phyloP scores from a whole-genome alignment of 2,329 filamentous ascomycete genomes.

The Epichloe sp. region DNA sequence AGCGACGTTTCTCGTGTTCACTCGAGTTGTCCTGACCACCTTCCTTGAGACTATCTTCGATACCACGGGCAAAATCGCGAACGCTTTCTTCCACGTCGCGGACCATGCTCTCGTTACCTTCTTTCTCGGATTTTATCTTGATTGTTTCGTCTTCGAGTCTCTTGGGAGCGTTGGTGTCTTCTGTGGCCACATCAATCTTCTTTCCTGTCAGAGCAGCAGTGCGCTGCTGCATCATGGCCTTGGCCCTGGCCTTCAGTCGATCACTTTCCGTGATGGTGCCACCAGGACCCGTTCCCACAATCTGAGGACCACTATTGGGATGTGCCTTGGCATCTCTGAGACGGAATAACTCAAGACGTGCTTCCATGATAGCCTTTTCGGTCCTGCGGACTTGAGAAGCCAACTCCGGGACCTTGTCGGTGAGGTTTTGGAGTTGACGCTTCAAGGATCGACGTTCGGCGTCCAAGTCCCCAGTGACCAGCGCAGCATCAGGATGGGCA shows the following conservation, averaged over 20 bases:
- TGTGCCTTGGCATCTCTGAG: slow-evolving; percentile 87
- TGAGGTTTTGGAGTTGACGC: slow-evolving; percentile 76
- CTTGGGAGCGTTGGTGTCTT: slow-evolving; percentile 68
- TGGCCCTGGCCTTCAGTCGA: slow-evolving; percentile 84
- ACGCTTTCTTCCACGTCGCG: slow-evolving; percentile 94
- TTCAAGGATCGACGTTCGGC: slow-evolving; percentile 78
- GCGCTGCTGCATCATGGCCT: slow-evolving; percentile 97
- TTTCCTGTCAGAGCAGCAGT: slow-evolving; percentile 84
- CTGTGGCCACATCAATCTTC: slow-evolving; percentile 54
- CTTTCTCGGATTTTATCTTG: slow-evolving; percentile 69
- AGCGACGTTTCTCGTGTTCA: slow-evolving; percentile 83
- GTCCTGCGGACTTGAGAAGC: slow-evolving; percentile 85
- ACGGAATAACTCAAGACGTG: slow-evolving; percentile 83
- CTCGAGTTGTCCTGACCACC: slow-evolving; percentile 60
- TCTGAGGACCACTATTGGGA: slow-evolving; percentile 63
- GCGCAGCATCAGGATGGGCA: slow-evolving; percentile 62
- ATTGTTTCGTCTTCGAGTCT: slow-evolving; percentile 81
- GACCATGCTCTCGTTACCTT: slow-evolving; percentile 94
- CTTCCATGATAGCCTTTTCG: slow-evolving; percentile 86
- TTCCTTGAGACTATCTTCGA: slow-evolving; percentile 82
- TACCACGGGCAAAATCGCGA: slow-evolving; percentile 67
- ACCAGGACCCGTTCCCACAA: slow-evolving; percentile 86
- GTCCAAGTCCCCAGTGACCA: slow-evolving; percentile 64
- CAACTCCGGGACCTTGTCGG: slow-evolving; percentile 80
- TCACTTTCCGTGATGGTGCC: slow-evolving; percentile 86